Conservation (phyloP, 257 asterid species). For the Datura wrightii region DNA sequence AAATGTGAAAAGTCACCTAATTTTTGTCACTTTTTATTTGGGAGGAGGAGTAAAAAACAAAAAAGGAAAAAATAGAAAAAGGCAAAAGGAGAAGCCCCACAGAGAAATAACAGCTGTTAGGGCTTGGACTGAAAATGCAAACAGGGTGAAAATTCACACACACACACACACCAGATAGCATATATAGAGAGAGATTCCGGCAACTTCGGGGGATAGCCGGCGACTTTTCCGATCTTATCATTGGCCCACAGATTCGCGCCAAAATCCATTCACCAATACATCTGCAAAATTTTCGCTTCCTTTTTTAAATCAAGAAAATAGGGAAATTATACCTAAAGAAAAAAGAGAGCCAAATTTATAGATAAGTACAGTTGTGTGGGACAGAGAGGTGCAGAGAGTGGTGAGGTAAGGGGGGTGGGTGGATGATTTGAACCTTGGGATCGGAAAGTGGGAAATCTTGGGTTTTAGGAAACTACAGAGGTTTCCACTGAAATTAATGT, state of each 20-base stretch:
- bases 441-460: constrained; percentile 44
- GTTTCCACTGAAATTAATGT: constrained; percentile 32
- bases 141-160: constrained; percentile 30
- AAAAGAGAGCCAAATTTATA: constrained; percentile 24
- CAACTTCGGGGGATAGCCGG: constrained; percentile 69
- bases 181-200: constrained; percentile 51
- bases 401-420: background rate
- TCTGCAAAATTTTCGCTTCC: constrained; percentile 36
- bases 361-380: constrained; percentile 45
- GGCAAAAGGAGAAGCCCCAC: constrained; percentile 24
- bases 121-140: constrained; percentile 32
- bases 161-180: background rate
- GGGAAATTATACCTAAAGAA: constrained; percentile 16
- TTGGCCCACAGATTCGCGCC: constrained; percentile 56
- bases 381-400: constrained; percentile 46
- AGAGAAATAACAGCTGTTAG: constrained; percentile 37
- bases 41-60: background rate
- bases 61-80: background rate
- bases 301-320: constrained; percentile 28
- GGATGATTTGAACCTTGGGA: constrained; percentile 55
- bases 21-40: background rate
- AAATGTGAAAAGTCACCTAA: background rate
- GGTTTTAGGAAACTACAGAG: constrained; percentile 43
- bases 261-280: constrained; percentile 28
- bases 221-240: constrained; percentile 54